Percentiles rank a stretch among this genome's conserved stretches.
Evolutionary conservation across 495 filamentous ascomycete species (phyloP).

Genomic region (Penicillium cataractarum): DNA sequence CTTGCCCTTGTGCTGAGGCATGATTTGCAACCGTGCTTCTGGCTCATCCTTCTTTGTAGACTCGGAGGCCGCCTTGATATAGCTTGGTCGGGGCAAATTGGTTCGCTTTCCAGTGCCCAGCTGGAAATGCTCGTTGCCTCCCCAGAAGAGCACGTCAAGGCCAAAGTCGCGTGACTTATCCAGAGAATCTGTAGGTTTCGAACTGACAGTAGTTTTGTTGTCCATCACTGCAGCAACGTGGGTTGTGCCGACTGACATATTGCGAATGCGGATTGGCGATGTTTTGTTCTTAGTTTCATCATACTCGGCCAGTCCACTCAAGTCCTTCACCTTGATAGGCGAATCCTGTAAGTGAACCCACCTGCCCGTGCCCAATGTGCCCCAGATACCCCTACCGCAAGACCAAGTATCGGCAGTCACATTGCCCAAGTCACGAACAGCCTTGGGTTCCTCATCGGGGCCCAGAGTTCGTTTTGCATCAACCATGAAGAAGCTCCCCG

Average conservation of each 20-base stretch:
- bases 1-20: conserved; percentile 71
- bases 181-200: conserved; percentile 48
- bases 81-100: conserved; percentile 70
- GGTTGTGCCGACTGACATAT: conserved; percentile 72
- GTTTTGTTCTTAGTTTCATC: conserved; percentile 69
- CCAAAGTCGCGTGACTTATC: conserved; percentile 70
- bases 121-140: conserved; percentile 91
- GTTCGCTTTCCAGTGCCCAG: conserved; percentile 88
- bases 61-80: conserved; percentile 75
- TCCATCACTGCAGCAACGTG: conserved; percentile 81
- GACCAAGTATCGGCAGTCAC: conserved; percentile 78
- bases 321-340: conserved; percentile 79
- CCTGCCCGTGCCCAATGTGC: conserved; percentile 79
- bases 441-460: conserved; percentile 45
- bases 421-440: conserved; percentile 50
- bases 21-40: conserved; percentile 83
- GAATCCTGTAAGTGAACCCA: conserved; percentile 86
- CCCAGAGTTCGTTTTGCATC: conserved; percentile 66
- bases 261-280: conserved; percentile 74
- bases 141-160: conserved; percentile 88
- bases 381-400: conserved; percentile 83
- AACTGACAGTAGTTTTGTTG: conserved; percentile 67
- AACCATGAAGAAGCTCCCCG: conserved; percentile 82
- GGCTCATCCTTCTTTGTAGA: conserved; percentile 51
- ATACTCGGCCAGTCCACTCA: conserved; percentile 84